Percentiles rank a stretch among this genome's conserved stretches.
phyloP scores from a whole-genome alignment of 352 stramenopile genomes.

The Globisporangium rhizosaccharum region DNA sequence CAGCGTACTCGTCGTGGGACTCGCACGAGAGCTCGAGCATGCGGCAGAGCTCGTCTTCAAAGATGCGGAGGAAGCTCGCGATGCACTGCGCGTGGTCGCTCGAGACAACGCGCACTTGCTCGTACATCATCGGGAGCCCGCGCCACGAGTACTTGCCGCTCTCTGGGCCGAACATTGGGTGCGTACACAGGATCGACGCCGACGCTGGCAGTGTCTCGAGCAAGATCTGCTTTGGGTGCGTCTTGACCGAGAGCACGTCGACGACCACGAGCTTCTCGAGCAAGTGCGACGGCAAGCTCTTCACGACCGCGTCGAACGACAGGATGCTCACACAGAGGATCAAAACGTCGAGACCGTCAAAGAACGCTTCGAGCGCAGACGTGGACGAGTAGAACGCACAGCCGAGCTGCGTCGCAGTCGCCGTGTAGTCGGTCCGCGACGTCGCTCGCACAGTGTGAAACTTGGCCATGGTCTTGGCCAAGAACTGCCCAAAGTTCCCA shows the following conservation, averaged over 20 bases:
- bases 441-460: conserved; percentile 84
- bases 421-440: conserved; percentile 85
- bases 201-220: conserved; percentile 85
- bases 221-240: conserved; percentile 93
- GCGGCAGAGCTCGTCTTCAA: conserved; percentile 94
- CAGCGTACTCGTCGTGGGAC: conserved; percentile 94
- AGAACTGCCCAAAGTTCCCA: conserved; percentile 97
- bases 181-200: conserved; percentile 94
- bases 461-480: conserved; percentile 93
- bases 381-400: conserved; percentile 53
- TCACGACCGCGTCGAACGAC: conserved; percentile 67
- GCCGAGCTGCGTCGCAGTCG: conserved; percentile 38
- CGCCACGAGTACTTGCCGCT: conserved; percentile 94
- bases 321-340: conserved; percentile 86
- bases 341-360: conserved; percentile 92
- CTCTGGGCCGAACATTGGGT: conserved; percentile 98
- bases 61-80: conserved; percentile 93
- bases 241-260: conserved; percentile 98
- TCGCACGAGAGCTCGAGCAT: conserved; percentile 97
- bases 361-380: conserved; percentile 86
- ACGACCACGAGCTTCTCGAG: conserved; percentile 91
- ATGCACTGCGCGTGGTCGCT: conserved; percentile 61
- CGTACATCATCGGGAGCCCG: conserved; percentile 95
- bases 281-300: conserved; percentile 54
- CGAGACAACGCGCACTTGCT: conserved; percentile 84